Base-by-base conservation (phyloP, 208 protist genomes). In the Crithidia sp. region DNA sequence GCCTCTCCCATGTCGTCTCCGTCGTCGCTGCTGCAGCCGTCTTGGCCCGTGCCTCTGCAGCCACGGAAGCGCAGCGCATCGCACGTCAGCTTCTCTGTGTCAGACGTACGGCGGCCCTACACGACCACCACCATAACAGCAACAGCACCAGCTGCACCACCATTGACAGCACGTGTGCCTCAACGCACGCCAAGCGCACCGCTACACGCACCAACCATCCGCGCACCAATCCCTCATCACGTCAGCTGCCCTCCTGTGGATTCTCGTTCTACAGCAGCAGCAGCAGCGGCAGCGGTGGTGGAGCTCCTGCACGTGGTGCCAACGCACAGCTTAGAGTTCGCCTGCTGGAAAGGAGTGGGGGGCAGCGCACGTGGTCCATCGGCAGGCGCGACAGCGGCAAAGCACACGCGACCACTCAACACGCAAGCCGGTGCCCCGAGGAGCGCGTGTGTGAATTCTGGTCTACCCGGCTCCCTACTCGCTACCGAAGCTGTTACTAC, bases 11-110 rank as follows among this genome's bases (percentile, higher is more conserved):
- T 40, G 3, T 45, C 55, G 5, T 43, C 40, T 9, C 56, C 58
- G 7, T 43, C 63, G 12, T 44, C 43, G 10, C n/a, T 36, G 8
- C 50, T 36, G 8, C 50, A 45, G 37, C 5, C 50, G 12, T 59
- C 17, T 5, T 43, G 47, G 17, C 28, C 52, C 19, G 47, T 49
- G n/a, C 41, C 16, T 14, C 47, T 17, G 12, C 49, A 36, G 28
- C 43, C 43, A 40, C 47, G 12, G 0, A 50, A 49, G 17, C 71
- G 71, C 7, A 44, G 45, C n/a, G 28, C 71, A 1, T 61, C 71
- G 39, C 62, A 76, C 47, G 50, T 70, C 71, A 76, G n/a, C 63
- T 70, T 76, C 45, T 69, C 71, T 5, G 71, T 70, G 39, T 52
- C 58, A 10, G 52, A 49, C 14, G 63, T 52, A 28, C 66, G 49